Evolutionary conservation across 2,329 filamentous ascomycete genomes (phyloP).

Genomic region (Huntiella moniliformis): DNA sequence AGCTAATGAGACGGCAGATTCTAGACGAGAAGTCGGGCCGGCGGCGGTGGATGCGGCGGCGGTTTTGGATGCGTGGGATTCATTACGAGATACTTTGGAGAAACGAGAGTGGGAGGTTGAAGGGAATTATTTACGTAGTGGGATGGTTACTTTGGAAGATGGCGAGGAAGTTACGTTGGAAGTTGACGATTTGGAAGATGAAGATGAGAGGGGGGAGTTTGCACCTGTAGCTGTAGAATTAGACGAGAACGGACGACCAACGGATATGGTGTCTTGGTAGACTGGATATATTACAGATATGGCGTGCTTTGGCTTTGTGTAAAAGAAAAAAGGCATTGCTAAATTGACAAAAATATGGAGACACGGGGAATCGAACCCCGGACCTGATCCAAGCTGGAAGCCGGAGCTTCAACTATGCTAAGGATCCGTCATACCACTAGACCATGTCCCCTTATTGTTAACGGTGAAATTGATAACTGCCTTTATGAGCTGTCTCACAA

Average conservation of each 20-base stretch:
- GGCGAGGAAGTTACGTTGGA: conserved; percentile 30
- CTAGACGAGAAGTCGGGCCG: conserved; percentile 10
- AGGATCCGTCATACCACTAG: conserved; percentile 12
- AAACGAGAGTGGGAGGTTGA: conserved; percentile 37
- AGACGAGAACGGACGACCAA: conserved; percentile 31
- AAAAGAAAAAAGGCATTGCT: not conserved
- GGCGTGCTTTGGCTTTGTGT: not conserved
- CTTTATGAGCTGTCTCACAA: no score
- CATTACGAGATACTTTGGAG: conserved; percentile 27
- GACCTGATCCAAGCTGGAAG: conserved; percentile 10
- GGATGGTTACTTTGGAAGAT: conserved; percentile 32
- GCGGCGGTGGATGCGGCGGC: conserved; percentile 22
- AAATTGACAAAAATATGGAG: not conserved
- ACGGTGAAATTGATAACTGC: no score
- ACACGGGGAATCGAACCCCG: conserved; percentile 10
- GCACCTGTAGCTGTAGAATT: conserved; percentile 33
- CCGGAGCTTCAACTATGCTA: conserved; percentile 4
- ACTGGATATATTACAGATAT: not conserved
- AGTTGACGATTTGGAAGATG: conserved; percentile 31
- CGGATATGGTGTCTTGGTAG: conserved; percentile 31
- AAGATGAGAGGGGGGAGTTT: conserved; percentile 35
- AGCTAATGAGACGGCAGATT: conserved; percentile 13
- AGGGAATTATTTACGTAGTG: conserved; percentile 28
- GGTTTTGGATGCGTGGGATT: conserved; percentile 29
- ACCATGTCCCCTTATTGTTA: conserved; percentile 6